phyloP scores from a whole-genome alignment of 164 flowering plant genomes.

The Vitis rupestris region DNA sequence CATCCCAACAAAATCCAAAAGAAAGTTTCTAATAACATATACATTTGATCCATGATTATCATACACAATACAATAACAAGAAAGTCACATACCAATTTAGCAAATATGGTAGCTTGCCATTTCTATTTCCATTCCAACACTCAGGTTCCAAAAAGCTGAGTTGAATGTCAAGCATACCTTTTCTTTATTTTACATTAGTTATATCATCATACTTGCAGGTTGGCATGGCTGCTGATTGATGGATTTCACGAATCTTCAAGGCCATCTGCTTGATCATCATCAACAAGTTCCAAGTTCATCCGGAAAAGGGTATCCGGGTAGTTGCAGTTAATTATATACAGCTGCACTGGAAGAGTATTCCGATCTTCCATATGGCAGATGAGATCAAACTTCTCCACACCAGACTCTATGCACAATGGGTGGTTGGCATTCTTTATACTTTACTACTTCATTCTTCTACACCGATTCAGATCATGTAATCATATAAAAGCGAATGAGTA shows the following conservation, averaged over 20 bases:
- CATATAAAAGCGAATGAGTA: conserved; percentile 40
- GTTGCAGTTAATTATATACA: conserved; percentile 8
- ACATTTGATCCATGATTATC: not conserved
- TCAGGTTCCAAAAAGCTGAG: conserved; percentile 40
- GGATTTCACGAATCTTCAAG: conserved; percentile 1
- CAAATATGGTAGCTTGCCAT: not conserved
- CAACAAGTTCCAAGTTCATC: conserved; percentile 9
- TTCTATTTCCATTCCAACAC: conserved; percentile 20
- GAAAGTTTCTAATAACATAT: not conserved
- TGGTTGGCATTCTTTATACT: conserved; percentile 16
- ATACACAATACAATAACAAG: not conserved
- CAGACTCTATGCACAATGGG: conserved; percentile 29
- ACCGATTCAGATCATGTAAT: conserved; percentile 57
- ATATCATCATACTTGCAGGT: conserved; percentile 11
- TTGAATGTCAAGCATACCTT: conserved; percentile 20
- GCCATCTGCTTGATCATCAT: not conserved
- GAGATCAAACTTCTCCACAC: conserved; percentile 8
- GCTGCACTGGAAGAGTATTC: conserved; percentile 3
- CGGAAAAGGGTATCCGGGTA: not conserved
- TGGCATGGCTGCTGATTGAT: not conserved
- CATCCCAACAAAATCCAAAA: not conserved
- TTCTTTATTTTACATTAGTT: conserved; percentile 1
- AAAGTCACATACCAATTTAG: not conserved
- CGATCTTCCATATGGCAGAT: conserved; percentile 2
- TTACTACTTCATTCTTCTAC: conserved; percentile 6